Conservation (phyloP, 2,329 filamentous ascomycete species). For the Penicillium sp. region DNA sequence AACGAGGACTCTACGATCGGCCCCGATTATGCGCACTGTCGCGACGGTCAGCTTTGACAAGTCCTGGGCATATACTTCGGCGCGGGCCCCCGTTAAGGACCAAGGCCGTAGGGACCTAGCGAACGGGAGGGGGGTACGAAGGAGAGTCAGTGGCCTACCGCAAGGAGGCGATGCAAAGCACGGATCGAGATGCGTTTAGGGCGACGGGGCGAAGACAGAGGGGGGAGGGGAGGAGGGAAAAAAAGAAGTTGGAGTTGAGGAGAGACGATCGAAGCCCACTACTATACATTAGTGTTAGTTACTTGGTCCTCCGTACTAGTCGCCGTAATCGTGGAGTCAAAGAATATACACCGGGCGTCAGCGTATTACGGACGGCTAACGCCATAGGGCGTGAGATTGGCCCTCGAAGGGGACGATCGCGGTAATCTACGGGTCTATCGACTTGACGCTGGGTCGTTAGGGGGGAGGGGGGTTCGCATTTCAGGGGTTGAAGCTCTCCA, state of each 20-base stretch:
- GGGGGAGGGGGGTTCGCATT: background rate
- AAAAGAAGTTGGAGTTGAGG: conserved; percentile 8
- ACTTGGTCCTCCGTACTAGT: conserved; percentile 5
- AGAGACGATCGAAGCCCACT: conserved; percentile 16
- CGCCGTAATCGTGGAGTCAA: conserved; percentile 8
- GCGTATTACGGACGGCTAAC: conserved; percentile 15
- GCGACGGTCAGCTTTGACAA: too few species aligned
- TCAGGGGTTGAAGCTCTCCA: conserved; percentile 8
- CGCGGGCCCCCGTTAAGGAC: too few species aligned
- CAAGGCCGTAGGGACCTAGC: too few species aligned
- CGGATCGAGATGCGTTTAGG: conserved; percentile 3
- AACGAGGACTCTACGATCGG: too few species aligned
- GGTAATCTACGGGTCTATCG: too few species aligned
- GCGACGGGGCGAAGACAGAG: conserved; percentile 3
- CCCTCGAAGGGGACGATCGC: conserved; percentile 4
- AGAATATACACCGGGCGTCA: conserved; percentile 6
- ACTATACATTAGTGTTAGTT: conserved; percentile 6
- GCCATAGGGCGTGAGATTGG: conserved; percentile 2
- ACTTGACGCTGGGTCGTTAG: background rate
- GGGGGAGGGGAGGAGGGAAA: conserved; percentile 7
- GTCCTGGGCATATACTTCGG: too few species aligned
- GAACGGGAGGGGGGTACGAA: too few species aligned
- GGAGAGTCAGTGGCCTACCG: too few species aligned
- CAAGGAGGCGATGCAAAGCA: conserved; percentile 1
- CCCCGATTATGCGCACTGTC: too few species aligned